phyloP scores from a whole-genome alignment of 2,329 filamentous ascomycete species.

The Orbilia oligospora region DNA sequence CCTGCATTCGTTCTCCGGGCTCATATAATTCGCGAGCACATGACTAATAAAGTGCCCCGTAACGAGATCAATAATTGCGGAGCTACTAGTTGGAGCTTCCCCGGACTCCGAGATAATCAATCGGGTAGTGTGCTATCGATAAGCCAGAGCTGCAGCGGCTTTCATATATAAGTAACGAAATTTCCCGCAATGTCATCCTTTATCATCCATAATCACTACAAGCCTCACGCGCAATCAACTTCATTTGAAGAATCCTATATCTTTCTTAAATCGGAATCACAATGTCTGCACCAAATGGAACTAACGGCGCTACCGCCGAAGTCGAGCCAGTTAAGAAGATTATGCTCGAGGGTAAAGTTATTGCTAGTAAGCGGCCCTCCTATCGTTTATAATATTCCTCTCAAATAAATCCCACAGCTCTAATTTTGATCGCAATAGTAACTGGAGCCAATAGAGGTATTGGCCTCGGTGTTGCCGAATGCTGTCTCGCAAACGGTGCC shows the following conservation, averaged over 20 bases:
- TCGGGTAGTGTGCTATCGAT: conserved; percentile 48
- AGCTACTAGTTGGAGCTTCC: conserved; percentile 41
- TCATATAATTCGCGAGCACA: conserved; percentile 21
- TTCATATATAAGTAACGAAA: conserved; percentile 4
- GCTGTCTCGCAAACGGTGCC: conserved; percentile 69
- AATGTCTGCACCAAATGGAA: conserved; percentile 43
- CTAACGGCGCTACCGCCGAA: conserved; percentile 8
- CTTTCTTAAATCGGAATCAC: neutral
- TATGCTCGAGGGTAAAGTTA: conserved; percentile 65
- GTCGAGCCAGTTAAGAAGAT: conserved; percentile 64
- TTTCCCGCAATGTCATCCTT: neutral
- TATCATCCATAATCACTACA: neutral
- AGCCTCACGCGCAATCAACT: neutral
- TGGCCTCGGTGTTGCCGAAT: conserved; percentile 69
- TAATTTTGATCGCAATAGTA: conserved; percentile 62
- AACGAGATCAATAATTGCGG: conserved; percentile 51
- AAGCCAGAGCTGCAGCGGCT: conserved; percentile 15
- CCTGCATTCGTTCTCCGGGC: conserved; percentile 10
- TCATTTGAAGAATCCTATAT: neutral
- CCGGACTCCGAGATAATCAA: conserved; percentile 45
- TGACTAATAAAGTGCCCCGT: conserved; percentile 44
- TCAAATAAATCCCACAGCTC: neutral
- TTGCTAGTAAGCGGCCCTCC: conserved; percentile 64
- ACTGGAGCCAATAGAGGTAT: conserved; percentile 69
- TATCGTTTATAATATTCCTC: neutral